Percentiles rank a stretch among this genome's conserved stretches.
Conservation (phyloP, 352 stramenopile genomes). For the Pythium rishiriense region DNA sequence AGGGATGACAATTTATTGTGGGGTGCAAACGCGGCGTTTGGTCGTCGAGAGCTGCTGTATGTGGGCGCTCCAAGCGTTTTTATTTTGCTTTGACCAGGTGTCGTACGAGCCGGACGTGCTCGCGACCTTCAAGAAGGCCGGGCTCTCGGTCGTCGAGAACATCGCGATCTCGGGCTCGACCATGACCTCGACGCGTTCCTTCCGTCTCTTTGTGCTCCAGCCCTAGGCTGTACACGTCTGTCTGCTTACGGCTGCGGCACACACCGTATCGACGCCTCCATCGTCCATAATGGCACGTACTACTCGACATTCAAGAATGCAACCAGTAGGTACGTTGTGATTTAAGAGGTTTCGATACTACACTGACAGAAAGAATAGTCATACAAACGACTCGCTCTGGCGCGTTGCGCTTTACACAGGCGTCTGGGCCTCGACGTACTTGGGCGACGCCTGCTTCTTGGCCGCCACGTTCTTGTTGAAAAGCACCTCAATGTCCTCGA, state of each 20-base stretch:
- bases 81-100: conserved; percentile 88
- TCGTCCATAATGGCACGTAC: no score
- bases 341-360: no score
- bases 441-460: conserved; percentile 17
- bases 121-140: conserved; percentile 61
- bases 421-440: conserved; percentile 26
- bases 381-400: background rate
- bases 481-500: conserved; percentile 45
- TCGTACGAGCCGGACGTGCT: conserved; percentile 83
- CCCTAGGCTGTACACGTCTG: conserved; percentile 16
- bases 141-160: conserved; percentile 54
- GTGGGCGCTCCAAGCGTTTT: no score
- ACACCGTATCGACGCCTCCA: background rate
- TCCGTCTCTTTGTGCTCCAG: conserved; percentile 63
- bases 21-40: no score
- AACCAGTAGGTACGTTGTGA: no score
- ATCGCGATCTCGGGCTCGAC: conserved; percentile 58
- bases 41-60: no score
- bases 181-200: conserved; percentile 61
- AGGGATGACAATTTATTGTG: no score
- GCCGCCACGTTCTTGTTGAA: conserved; percentile 25
- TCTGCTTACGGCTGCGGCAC: background rate
- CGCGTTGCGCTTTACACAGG: conserved; percentile 10
- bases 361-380: no score
- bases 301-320: no score